Evolutionary conservation across 352 stramenopile genomes (phyloP).

Genomic region (Pythium guiyangense): DNA sequence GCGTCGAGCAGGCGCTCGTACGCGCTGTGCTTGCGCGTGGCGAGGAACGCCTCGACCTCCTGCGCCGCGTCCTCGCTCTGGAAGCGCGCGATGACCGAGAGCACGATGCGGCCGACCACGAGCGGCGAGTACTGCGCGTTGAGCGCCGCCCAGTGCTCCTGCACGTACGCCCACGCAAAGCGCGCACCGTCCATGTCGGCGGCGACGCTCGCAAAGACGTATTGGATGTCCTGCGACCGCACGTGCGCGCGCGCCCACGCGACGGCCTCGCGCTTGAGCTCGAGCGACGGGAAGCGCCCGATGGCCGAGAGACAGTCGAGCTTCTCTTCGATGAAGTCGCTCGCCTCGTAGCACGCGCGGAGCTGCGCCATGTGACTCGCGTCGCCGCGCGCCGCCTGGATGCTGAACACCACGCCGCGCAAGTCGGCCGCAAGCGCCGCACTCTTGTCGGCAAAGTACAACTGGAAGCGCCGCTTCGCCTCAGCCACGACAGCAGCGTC

Average conservation of each 20-base stretch:
- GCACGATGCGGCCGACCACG: conserved; percentile 41
- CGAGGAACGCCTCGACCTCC: conserved; percentile 59
- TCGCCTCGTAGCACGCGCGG: conserved; percentile 49
- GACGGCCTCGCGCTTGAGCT: conserved; percentile 55
- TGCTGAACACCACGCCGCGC: conserved; percentile 48
- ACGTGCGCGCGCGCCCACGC: conserved; percentile 68
- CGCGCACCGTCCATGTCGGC: conserved; percentile 35
- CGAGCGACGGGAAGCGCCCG: conserved; percentile 32
- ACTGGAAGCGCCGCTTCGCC: conserved; percentile 46
- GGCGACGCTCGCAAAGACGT: conserved; percentile 49
- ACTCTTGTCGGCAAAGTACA: conserved; percentile 40
- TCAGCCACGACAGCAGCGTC: conserved; percentile 50
- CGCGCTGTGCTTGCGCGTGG: conserved; percentile 39
- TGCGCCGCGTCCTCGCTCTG: conserved; percentile 37
- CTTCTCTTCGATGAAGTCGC: conserved; percentile 64
- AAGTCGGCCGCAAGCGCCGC: conserved; percentile 49
- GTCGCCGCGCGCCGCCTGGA: conserved; percentile 37
- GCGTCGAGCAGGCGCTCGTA: conserved; percentile 53
- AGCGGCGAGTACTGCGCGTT: conserved; percentile 53
- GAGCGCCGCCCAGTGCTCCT: conserved; percentile 59
- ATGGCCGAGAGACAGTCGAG: conserved; percentile 53
- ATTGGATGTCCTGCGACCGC: conserved; percentile 58
- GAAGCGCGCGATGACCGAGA: conserved; percentile 33
- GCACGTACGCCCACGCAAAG: conserved; percentile 64
- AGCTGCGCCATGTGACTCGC: conserved; percentile 46